These are phyloP conservation scores for Laburnicola sp. DNA, from an alignment of 2,329 filamentous ascomycete genomes.

Conservation along the genomic window DNA sequence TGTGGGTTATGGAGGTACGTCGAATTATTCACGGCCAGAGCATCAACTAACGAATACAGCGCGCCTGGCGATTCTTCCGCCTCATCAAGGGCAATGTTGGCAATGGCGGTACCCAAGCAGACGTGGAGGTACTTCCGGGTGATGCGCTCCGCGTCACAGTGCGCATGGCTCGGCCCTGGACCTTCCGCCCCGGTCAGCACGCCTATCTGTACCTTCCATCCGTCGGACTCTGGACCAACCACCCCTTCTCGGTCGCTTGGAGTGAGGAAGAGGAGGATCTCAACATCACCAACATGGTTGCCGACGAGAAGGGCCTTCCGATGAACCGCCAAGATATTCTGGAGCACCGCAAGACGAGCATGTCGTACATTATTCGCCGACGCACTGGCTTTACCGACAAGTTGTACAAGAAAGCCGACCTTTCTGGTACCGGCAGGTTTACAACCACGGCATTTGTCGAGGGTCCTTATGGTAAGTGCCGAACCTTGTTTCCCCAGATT, in stretches of 20 bases:
- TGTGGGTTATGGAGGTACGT: conserved; percentile 65
- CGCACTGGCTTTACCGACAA: conserved; percentile 86
- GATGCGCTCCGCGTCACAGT: conserved; percentile 75
- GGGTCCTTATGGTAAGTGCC: conserved; percentile 70
- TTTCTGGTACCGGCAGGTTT: conserved; percentile 57
- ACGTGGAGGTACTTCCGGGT: conserved; percentile 75
- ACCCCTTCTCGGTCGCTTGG: conserved; percentile 81
- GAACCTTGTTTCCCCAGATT: conserved; percentile 29
- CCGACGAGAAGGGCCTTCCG: conserved; percentile 52
- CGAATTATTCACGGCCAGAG: neutral
- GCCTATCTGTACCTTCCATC: conserved; percentile 77
- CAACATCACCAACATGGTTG: conserved; percentile 28
- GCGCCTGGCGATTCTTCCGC: conserved; percentile 52
- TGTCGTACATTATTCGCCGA: conserved; percentile 84
- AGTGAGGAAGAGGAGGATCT: conserved; percentile 62
- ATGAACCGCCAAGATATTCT: conserved; percentile 57
- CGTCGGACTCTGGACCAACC: conserved; percentile 72
- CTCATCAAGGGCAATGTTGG: conserved; percentile 69
- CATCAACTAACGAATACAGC: conserved; percentile 34
- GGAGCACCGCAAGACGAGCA: conserved; percentile 56
- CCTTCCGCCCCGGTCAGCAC: conserved; percentile 73
- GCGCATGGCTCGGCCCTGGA: conserved; percentile 75
- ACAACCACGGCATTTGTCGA: conserved; percentile 76
- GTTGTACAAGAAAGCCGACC: conserved; percentile 70
- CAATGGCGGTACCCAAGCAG: conserved; percentile 65